phyloP scores from a whole-genome alignment of 1,139 yeast species.

The Candida albicans region DNA sequence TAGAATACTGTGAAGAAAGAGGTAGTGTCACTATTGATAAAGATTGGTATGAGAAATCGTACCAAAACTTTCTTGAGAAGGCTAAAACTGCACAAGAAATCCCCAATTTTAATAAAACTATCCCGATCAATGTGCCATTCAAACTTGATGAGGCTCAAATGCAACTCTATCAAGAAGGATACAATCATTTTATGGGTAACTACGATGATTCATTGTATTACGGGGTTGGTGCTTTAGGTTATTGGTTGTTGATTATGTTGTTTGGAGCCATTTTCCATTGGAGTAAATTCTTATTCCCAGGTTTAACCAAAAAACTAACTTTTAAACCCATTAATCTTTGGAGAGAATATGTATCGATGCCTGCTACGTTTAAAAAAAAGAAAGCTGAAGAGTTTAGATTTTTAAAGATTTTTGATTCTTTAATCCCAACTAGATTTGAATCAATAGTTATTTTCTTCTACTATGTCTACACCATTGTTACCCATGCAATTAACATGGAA shows the following conservation, averaged over 20 bases:
- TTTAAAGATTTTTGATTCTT: constrained; percentile 21
- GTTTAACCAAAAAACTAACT: constrained; percentile 20
- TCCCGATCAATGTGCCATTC: constrained; percentile 24
- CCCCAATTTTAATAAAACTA: constrained; percentile 21
- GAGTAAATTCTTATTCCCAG: constrained; percentile 32
- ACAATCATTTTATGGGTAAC: constrained; percentile 33
- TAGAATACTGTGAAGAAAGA: constrained; percentile 6
- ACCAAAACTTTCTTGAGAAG: constrained; percentile 16
- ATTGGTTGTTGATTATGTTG: constrained; percentile 48
- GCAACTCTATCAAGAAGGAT: constrained; percentile 20
- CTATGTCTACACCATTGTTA: constrained; percentile 43
- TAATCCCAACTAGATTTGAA: constrained; percentile 32
- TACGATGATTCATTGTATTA: constrained; percentile 42
- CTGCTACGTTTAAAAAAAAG: constrained; percentile 28
- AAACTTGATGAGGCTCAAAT: constrained; percentile 17
- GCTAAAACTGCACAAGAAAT: constrained; percentile 23
- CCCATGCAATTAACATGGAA: constrained; percentile 25
- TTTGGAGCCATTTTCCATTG: constrained; percentile 44
- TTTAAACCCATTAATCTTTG: constrained; percentile 24
- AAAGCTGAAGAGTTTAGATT: constrained; percentile 25
- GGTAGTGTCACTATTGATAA: constrained; percentile 16
- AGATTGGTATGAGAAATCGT: constrained; percentile 20
- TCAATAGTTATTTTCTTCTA: constrained; percentile 26
- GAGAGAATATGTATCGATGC: constrained; percentile 32
- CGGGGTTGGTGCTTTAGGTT: constrained; percentile 50